These are phyloP conservation scores for Ganoderma multipileum DNA, from an alignment of 1,284 basidiomycete species.

Conservation along the genomic window DNA sequence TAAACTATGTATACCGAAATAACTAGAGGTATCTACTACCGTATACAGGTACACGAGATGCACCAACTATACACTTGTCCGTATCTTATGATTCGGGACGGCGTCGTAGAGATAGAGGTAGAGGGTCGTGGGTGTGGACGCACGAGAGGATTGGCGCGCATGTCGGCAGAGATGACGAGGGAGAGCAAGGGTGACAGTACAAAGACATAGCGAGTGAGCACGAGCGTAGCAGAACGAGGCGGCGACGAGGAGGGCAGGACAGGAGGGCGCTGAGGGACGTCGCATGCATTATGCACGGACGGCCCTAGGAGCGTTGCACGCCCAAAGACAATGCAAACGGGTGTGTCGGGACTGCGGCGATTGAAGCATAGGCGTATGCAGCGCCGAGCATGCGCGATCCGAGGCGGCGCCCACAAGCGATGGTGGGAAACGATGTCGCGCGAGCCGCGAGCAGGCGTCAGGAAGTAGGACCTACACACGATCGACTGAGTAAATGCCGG, in stretches of 20 bases:
- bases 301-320: not conserved
- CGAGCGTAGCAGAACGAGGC: not conserved
- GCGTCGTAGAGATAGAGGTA: constrained; percentile 6
- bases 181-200: constrained; percentile 17
- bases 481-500: constrained; percentile 10
- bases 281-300: not conserved
- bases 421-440: not conserved
- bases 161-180: not conserved
- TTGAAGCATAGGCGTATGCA: not conserved
- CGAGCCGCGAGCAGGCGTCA: constrained; percentile 1
- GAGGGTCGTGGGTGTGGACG: not conserved
- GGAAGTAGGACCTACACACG: constrained; percentile 9
- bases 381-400: not conserved
- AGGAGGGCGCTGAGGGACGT: not conserved
- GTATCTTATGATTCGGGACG: constrained; percentile 28
- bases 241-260: not conserved
- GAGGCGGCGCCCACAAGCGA: not conserved
- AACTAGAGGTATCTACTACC: constrained; percentile 34
- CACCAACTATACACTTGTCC: constrained; percentile 33
- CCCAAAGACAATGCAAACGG: not conserved
- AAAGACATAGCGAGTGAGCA: constrained; percentile 1
- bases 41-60: constrained; percentile 31
- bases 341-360: not conserved
- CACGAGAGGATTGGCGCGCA: not conserved
- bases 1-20: constrained; percentile 31